Base-by-base conservation (phyloP, 192 early-diverging fungal genomes). In the Mortierella hygrophila region DNA sequence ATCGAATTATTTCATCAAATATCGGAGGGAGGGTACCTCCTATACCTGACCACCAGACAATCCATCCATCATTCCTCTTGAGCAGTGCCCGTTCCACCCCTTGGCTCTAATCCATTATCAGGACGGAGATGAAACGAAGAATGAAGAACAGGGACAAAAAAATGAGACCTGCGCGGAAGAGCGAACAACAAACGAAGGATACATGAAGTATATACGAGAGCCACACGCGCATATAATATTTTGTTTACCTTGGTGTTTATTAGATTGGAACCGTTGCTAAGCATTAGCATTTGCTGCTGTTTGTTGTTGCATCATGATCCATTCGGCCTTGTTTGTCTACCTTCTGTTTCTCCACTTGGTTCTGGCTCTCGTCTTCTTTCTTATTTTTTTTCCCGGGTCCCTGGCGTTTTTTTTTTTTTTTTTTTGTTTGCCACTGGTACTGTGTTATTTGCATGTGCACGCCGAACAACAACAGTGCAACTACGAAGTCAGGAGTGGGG, bases 381-480 rank as follows among this genome's bases (percentile, higher is more conserved):
- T 10, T 65, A 52, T 47, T 68, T 21, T 55, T 75, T 41, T 76
- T 68, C 60, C 60, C 11, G 60, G 60, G 20, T 81, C 74, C 54
- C 21, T 41, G 75, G 54, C 21, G 16, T 23, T 63, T 74, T 38
- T 4, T 11, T 29, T 63, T 74, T 38, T 4, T 11, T 29, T 40
- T 71, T 29, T 13, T 69, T 74, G 42, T 49, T 42, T 16, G 44
- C 49, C 7, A 74, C 57, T 10, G 32, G 2, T 65, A 11, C 4
- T 23, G n/a, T 57, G n/a, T 26, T 57, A 65, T 13, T 65, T 65
- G 2, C 60, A 65, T 65, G 60, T 65, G 60, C 60, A 65, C 26
- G 2, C 60, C 32, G 2, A 2, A 65, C 26, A 52, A 52, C 20
- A 18, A 52, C 8, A 46, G 8, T 29, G 32, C 26, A 32, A 32